These are phyloP conservation scores for Xylaria sp. DNA, from an alignment of 2,329 filamentous ascomycete genomes.

Conservation along the genomic window DNA sequence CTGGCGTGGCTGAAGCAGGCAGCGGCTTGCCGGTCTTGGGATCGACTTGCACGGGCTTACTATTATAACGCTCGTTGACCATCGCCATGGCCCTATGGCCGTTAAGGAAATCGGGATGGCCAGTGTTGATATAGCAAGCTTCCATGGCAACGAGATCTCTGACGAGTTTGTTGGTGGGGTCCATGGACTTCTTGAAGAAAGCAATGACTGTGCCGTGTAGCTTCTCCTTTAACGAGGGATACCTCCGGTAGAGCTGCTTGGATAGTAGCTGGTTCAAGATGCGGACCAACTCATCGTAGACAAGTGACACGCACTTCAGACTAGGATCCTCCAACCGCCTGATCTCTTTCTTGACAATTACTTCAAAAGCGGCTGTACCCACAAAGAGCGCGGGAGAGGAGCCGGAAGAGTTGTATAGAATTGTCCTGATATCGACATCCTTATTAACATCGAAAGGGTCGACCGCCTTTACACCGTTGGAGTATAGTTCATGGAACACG, in stretches of 20 bases:
- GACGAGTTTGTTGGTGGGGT: slow-evolving; percentile 97
- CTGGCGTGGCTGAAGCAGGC: slow-evolving; percentile 71
- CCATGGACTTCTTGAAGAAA: slow-evolving; percentile 99
- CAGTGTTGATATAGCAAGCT: slow-evolving; percentile 97
- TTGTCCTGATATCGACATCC: slow-evolving; percentile 95
- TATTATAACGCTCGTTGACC: slow-evolving; percentile 89
- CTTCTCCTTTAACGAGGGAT: slow-evolving; percentile 96
- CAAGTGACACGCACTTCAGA: slow-evolving; percentile 94
- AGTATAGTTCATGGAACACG: slow-evolving; percentile 98
- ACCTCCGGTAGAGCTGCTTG: slow-evolving; percentile 91
- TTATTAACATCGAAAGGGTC: slow-evolving; percentile 98
- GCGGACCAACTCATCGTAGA: slow-evolving; percentile 96
- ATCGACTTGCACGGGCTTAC: slow-evolving; percentile 93
- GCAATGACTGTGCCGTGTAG: slow-evolving; percentile 90
- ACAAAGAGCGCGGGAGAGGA: slow-evolving; percentile 97
- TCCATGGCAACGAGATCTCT: slow-evolving; percentile 95
- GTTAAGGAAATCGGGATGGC: slow-evolving; percentile 96
- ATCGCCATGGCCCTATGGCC: slow-evolving; percentile 98
- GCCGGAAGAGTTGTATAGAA: slow-evolving; percentile 99
- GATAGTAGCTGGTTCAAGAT: slow-evolving; percentile 89
- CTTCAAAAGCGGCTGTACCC: slow-evolving; percentile 96
- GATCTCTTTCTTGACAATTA: slow-evolving; percentile 99
- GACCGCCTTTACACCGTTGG: slow-evolving; percentile 96
- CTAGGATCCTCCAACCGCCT: slow-evolving; percentile 95
- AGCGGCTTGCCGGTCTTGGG: slow-evolving; percentile 98